Evolutionary conservation across 495 filamentous ascomycete species (phyloP), one percentile per base, ranked within the genome.

Genomic region (Xylaria castorea): DNA sequence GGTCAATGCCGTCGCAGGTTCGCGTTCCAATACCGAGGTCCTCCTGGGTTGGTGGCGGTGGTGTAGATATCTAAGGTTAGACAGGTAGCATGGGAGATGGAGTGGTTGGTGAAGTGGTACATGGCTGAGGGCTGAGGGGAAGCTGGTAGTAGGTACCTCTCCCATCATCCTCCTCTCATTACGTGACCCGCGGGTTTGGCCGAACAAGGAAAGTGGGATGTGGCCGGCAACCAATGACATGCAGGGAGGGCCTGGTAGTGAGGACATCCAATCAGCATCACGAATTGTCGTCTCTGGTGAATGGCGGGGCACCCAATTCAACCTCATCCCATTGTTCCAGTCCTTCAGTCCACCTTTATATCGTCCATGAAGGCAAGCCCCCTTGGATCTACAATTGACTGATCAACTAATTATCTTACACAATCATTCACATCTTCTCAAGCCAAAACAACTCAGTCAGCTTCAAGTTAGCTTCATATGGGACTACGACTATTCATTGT

Each of bases 191-290:
- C 25, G 22, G 63, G 11, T 9, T 30, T 30, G n/a, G 5, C 50
- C 66, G 1, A 57, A 57, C 20, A 22, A 42, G 66, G 66, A 55
- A 68, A 68, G 66, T 68, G 66, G 66, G 66, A 36, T 68, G 66
- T 42, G 4, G 32, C 32, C 11, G 32, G 20, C 66, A 57, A 32
- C 66, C 66, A 68, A 68, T 68, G 50, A 68, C 50, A 57, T 68
- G 22, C 34, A 4, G 32, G 48, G 34, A 20, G 6, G 16, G 34
- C 44, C 46, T 38, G 16, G 25, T 7, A 22, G 1, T 9, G 18
- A 48, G 0, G 3, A 51, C 44, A 51, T 46, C 63, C 63, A 66
- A 66, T 66, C 63, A 51, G 18, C 36, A 30, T 18, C 22, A 18
- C 14, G 36, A 46, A 30, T 25, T 46, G 1, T 32, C 14, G 7